Percentiles rank a stretch among this genome's conserved stretches.
Conservation (phyloP, 805 yeast genomes). For the Cyberlindnera amylophila region DNA sequence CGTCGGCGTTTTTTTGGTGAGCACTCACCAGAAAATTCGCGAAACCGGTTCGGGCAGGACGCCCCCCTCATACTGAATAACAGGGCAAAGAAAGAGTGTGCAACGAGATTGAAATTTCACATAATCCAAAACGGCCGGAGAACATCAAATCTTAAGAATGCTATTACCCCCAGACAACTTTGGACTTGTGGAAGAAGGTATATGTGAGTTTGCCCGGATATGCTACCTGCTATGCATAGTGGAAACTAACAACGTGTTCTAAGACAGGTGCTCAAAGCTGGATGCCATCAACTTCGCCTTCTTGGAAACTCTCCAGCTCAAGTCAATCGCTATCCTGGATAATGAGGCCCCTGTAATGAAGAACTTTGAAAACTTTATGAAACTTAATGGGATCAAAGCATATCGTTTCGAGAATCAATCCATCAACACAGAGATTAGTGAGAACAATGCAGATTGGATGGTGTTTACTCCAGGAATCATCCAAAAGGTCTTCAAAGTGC, state of each 20-base stretch:
- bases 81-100: background rate
- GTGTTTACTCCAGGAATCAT: constrained; percentile 63
- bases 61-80: too few relatives aligned
- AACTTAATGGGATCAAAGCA: constrained; percentile 49
- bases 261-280: constrained; percentile 70
- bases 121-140: background rate
- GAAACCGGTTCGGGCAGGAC: too few relatives aligned
- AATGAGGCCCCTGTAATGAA: constrained; percentile 78
- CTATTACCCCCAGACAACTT: constrained; percentile 90
- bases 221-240: too few relatives aligned
- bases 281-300: constrained; percentile 77
- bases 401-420: constrained; percentile 31
- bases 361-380: constrained; percentile 61
- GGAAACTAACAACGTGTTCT: background rate
- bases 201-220: constrained; percentile 36
- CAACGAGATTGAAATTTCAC: background rate
- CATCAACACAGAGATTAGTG: constrained; percentile 24
- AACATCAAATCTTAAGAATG: constrained; percentile 49
- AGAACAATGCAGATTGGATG: constrained; percentile 52
- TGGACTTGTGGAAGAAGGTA: constrained; percentile 85
- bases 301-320: constrained; percentile 64
- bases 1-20: background rate
- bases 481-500: constrained; percentile 58
- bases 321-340: constrained; percentile 69
- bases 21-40: background rate